Evolutionary conservation across 352 stramenopile species (phyloP), one percentile per base, ranked within the genome.

Genomic region (Globisporangium paddicum): DNA sequence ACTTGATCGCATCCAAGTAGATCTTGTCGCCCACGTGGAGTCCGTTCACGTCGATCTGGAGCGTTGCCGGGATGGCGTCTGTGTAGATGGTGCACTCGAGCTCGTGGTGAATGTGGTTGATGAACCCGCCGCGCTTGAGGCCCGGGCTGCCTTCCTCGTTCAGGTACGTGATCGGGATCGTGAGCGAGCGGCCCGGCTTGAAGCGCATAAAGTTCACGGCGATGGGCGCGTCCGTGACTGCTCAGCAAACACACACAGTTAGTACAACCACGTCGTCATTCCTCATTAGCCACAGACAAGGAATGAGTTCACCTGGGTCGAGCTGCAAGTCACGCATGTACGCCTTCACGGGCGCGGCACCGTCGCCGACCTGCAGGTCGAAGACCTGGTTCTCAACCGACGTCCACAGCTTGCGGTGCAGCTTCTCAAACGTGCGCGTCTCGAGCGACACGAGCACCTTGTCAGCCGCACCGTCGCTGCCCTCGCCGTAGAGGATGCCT

Each of bases 91-190:
- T 71, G 72, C 86, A 96, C 57, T 91, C 80, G 51, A 96, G 79
- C 45, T 90, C 71, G 65, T 94, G 84, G 71, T 88, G 63, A 55
- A 96, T 93, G 75, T 93, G 78, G 77, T 94, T 96, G 67, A 98
- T 96, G 67, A 93, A 98, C 37, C 93, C 93, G 62, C 93, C 92
- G 32, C 90, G 83, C 77, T 98, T 98, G 70, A 98, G 84, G n/a
- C 91, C 93, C 13, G 89, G 90, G 35, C 78, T 95, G 50, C 94
- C 87, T 79, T 98, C 94, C 55, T 96, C 79, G 63, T 98, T 98
- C 59, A 97, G 64, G 67, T 95, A 95, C 52, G 74, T 83, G 60
- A 98, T 84, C 28, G 95, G 95, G 62, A 98, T 96, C 38, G 83
- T 83, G 30, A 98, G 81, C 38, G 86, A 91, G 67, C 93, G 86